These are phyloP conservation scores for Mycosphaerella sp. DNA, from an alignment of 2,329 filamentous ascomycete genomes.

Conservation along the genomic window DNA sequence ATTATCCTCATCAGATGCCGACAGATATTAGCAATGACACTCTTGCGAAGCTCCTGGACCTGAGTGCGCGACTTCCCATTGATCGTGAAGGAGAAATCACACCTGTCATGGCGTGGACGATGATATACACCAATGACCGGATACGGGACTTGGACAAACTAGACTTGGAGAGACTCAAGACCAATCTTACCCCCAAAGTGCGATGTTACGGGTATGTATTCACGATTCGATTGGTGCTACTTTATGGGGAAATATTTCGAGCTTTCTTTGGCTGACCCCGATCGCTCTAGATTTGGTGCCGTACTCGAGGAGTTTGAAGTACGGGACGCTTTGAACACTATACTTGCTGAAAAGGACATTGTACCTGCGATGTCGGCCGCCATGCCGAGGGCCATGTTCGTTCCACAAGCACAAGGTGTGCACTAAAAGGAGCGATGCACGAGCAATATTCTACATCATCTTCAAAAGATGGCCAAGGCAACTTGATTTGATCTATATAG, in stretches of 20 bases:
- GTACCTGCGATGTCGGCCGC: conserved; percentile 11
- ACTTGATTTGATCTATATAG: not conserved
- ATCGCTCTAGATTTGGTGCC: conserved; percentile 53
- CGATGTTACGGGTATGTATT: conserved; percentile 79
- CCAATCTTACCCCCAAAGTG: conserved; percentile 62
- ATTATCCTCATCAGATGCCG: conserved; percentile 66
- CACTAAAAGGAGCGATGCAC: not conserved
- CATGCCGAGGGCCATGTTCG: not conserved
- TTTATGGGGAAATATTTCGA: not conserved
- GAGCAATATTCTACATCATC: not conserved
- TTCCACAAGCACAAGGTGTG: not conserved
- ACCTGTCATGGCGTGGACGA: conserved; percentile 90
- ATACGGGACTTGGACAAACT: conserved; percentile 51
- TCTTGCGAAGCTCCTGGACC: conserved; percentile 71
- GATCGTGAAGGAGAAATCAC: conserved; percentile 74
- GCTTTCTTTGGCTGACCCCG: not conserved
- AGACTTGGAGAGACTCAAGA: conserved; percentile 21
- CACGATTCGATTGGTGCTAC: not conserved
- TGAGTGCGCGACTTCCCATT: conserved; percentile 74
- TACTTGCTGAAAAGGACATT: conserved; percentile 54
- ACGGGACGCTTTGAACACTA: conserved; percentile 66
- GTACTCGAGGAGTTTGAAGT: conserved; percentile 69
- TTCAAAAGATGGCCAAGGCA: not conserved
- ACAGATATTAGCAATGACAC: conserved; percentile 65
- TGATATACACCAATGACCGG: conserved; percentile 65